Evolutionary conservation across 176 grass and related monocot species (phyloP).

Genomic region (Raddia guianensis): DNA sequence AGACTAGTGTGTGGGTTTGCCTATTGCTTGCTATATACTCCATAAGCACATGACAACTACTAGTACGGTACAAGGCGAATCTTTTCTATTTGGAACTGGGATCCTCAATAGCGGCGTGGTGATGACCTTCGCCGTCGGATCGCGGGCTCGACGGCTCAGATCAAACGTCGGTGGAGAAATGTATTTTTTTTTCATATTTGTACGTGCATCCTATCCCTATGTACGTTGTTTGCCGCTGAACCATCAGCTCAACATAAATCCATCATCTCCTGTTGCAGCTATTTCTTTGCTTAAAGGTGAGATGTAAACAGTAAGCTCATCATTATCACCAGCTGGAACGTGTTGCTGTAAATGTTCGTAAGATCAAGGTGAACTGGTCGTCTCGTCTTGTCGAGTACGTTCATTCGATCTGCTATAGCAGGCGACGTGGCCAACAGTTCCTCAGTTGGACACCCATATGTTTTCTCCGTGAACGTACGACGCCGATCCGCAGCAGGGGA

Average conservation of each 20-base stretch:
- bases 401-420: background rate
- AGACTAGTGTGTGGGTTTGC: background rate
- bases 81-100: background rate
- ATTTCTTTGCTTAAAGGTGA: background rate
- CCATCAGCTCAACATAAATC: background rate
- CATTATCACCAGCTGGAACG: background rate
- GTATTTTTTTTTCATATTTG: background rate
- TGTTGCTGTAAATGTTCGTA: background rate
- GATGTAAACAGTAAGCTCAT: background rate
- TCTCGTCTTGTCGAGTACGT: background rate
- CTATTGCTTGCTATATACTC: background rate
- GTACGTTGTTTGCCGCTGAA: background rate
- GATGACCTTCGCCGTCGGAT: background rate
- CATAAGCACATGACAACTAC: background rate
- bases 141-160: background rate
- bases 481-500: background rate
- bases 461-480: background rate
- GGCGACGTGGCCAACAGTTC: background rate
- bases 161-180: background rate
- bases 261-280: background rate
- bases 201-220: background rate
- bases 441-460: too few relatives aligned
- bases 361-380: too few relatives aligned
- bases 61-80: background rate
- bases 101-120: background rate